Evolutionary conservation across 1,284 basidiomycete genomes (phyloP), one percentile per base, ranked within the genome.

Genomic region (Hemileia vastatrix): DNA sequence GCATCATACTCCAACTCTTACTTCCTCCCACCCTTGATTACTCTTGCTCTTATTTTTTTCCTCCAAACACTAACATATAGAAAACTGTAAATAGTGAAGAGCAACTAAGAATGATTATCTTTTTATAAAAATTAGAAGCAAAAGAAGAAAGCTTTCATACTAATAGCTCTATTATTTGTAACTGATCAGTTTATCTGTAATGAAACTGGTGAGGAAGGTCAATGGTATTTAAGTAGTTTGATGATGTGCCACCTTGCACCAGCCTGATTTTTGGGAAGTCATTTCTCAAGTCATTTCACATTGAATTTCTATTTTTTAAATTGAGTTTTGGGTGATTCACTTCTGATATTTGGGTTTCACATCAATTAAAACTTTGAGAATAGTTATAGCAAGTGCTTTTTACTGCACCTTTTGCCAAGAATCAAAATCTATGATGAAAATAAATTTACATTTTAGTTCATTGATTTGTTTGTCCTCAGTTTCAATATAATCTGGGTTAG

Each of bases 181-280:
- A 27, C 49, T 27, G 49, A 51, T 24, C 19, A 51, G 31, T 51
- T 51, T 27, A 27, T 23, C 23, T 51, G 49, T 13, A 27, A 15
- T 19, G 49, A 19, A 24, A 6, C 31, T 8, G 49, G 49, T 15
- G 49, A 51, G 31, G 19, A 51, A 11, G 31, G 21, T 6, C 49
- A 51, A 27, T 24, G 21, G 2, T n/a, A 23, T 24, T 19, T 51
- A 4, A 51, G 49, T 27, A 6, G 8, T 19, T 19, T 51, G 23
- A 51, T 51, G 49, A 21, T 51, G 19, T 51, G 49, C 8, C 49
- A 51, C 24, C 31, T 51, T 18, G 49, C 24, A 15, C 49, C 49
- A 5, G 49, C 49, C 11, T 18, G 15, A 11, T 15, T 51, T 11
- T 21, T 51, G n/a, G 49, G 49, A 6, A 24, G 49, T 51, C 23